phyloP scores from a whole-genome alignment of 805 yeast species.

The Monosporozyma yasuniensis region DNA sequence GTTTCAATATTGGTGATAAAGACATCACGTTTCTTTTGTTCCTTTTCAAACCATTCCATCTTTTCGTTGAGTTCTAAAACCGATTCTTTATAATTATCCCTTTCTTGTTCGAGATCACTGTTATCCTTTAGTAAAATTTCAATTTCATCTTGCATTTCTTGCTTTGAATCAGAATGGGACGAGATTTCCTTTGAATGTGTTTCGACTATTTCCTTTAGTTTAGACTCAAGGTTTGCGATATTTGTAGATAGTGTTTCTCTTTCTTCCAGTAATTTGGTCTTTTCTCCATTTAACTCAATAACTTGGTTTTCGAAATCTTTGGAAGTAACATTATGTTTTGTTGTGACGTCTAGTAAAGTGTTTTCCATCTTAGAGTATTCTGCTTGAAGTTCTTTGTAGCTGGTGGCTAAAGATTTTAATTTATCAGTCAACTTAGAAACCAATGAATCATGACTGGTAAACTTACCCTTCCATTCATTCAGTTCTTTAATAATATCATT shows the following conservation, averaged over 20 bases:
- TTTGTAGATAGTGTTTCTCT: constrained; percentile 4
- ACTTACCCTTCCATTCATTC: constrained; percentile 18
- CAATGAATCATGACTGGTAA: constrained; percentile 28
- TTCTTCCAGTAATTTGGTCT: constrained; percentile 4
- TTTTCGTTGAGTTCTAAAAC: constrained; percentile 1
- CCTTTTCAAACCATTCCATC: neutral
- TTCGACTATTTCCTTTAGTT: neutral
- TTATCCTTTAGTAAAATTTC: constrained; percentile 1
- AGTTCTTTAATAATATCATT: constrained; percentile 18
- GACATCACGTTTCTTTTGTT: neutral
- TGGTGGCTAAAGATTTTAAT: constrained; percentile 35
- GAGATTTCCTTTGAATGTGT: neutral
- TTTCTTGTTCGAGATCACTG: neutral
- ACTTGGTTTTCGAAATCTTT: constrained; percentile 9
- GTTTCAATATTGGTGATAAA: neutral
- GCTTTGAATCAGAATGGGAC: neutral
- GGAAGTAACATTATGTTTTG: constrained; percentile 10
- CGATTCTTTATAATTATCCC: neutral
- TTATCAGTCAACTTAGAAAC: constrained; percentile 39
- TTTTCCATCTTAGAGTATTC: constrained; percentile 18
- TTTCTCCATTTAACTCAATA: constrained; percentile 5
- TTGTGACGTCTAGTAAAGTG: constrained; percentile 8
- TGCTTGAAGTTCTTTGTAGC: constrained; percentile 21
- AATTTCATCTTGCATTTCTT: constrained; percentile 1
- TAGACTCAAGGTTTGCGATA: constrained; percentile 3